Evolutionary conservation across 495 filamentous ascomycete species (phyloP).

Genomic region (Parmelia sp.): DNA sequence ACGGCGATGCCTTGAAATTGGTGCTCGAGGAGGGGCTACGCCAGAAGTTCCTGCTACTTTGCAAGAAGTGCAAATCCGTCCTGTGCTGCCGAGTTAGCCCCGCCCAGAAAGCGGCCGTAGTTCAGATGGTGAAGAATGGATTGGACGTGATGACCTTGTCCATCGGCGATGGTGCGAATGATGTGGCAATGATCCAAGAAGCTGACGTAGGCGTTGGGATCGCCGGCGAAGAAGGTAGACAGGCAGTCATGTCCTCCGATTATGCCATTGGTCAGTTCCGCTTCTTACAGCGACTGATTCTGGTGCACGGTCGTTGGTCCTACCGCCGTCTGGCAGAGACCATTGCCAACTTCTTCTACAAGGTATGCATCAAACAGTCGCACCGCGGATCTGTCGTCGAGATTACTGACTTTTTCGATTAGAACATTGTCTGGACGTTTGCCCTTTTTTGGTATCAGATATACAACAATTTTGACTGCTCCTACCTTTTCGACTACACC

Average conservation of each 20-base stretch:
- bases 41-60: constrained; percentile 89
- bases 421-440: constrained; percentile 98
- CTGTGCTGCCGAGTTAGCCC: constrained; percentile 98
- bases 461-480: constrained; percentile 90
- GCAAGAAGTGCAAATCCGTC: constrained; percentile 95
- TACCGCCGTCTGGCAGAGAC: constrained; percentile 89
- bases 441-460: constrained; percentile 97
- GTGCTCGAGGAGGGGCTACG: constrained; percentile 75
- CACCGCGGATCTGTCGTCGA: background rate
- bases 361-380: constrained; percentile 43
- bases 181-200: constrained; percentile 99
- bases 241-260: constrained; percentile 98
- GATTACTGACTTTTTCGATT: constrained; percentile 19
- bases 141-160: constrained; percentile 96
- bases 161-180: constrained; percentile 96
- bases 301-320: constrained; percentile 96
- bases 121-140: constrained; percentile 87
- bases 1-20: constrained; percentile 88
- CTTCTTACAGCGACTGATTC: constrained; percentile 81
- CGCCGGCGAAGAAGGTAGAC: constrained; percentile 92
- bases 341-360: constrained; percentile 99
- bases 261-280: constrained; percentile 98
- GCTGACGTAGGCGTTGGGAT: constrained; percentile 98
- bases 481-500: constrained; percentile 95
- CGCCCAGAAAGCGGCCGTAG: constrained; percentile 95